A percentile compares a stretch with the other conserved stretches of the same genome.
phyloP scores from a whole-genome alignment of 805 yeast genomes.

The Hanseniaspora guilliermondii region DNA sequence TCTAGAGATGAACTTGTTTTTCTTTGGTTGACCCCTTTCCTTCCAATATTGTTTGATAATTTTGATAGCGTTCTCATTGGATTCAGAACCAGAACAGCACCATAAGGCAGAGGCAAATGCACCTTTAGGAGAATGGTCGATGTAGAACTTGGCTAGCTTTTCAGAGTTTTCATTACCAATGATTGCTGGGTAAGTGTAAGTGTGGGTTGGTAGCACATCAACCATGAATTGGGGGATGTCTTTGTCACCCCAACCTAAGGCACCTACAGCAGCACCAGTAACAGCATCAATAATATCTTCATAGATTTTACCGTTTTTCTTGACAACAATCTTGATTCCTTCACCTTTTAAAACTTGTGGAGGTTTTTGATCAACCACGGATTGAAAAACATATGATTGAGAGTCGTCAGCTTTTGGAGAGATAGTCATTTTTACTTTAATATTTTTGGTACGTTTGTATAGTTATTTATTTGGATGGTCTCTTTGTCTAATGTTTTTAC shows the following conservation, averaged over 20 bases:
- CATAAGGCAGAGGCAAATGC: conserved; percentile 33
- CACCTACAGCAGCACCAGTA: conserved; percentile 44
- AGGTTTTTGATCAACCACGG: conserved; percentile 28
- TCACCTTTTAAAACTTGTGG: conserved; percentile 34
- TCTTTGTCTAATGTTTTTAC: background rate
- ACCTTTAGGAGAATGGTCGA: conserved; percentile 30
- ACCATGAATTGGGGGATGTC: conserved; percentile 27
- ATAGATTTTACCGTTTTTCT: conserved; percentile 31
- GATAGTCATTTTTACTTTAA: conserved; percentile 13
- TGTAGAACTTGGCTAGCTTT: conserved; percentile 32
- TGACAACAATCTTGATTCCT: conserved; percentile 32
- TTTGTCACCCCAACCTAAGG: conserved; percentile 35
- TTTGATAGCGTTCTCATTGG: conserved; percentile 54
- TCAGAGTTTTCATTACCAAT: conserved; percentile 32
- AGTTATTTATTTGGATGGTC: background rate
- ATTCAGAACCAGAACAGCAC: conserved; percentile 53
- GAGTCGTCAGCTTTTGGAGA: background rate
- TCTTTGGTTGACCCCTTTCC: conserved; percentile 33
- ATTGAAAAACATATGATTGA: conserved; percentile 34
- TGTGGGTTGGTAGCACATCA: conserved; percentile 30
- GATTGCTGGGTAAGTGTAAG: conserved; percentile 29
- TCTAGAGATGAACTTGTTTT: conserved; percentile 34
- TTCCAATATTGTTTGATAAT: conserved; percentile 38
- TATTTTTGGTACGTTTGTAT: background rate
- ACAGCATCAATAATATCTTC: conserved; percentile 32